Evolutionary conservation across 2,329 filamentous ascomycete species (phyloP).

Genomic region (Stachybotrys chartarum): DNA sequence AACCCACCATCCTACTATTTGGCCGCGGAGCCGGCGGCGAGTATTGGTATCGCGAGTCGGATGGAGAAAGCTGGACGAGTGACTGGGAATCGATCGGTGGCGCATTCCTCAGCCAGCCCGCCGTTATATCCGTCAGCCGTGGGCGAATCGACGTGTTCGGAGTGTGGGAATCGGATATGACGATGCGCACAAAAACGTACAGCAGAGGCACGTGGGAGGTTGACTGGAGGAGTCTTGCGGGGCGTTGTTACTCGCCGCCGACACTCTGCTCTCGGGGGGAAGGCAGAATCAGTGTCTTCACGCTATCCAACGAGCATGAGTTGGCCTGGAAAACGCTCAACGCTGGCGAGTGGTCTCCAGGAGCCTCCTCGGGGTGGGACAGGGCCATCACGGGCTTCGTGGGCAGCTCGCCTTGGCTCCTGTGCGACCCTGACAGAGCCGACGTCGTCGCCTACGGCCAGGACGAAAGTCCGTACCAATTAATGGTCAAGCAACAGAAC

Average conservation of each 20-base stretch:
- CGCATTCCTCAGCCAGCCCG: constrained; percentile 4
- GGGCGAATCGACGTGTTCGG: constrained; percentile 5
- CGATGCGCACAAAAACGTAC: neutral
- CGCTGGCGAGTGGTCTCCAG: neutral
- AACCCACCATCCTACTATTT: neutral
- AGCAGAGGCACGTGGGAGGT: neutral
- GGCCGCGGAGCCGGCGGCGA: neutral
- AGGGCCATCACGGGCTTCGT: neutral
- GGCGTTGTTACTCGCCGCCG: neutral
- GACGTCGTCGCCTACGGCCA: constrained; percentile 2
- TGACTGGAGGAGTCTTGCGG: neutral
- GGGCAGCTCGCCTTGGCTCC: neutral
- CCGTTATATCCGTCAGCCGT: neutral
- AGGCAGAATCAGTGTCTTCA: neutral
- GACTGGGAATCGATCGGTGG: constrained; percentile 2
- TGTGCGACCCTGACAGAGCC: neutral
- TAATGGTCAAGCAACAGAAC: constrained; percentile 1
- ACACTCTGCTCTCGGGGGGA: neutral
- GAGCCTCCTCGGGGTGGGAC: neutral
- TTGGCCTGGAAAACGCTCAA: neutral
- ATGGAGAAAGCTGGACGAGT: neutral
- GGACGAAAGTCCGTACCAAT: neutral
- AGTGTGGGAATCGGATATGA: neutral
- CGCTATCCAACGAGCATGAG: neutral
- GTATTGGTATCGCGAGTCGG: constrained; percentile 1